phyloP scores from a whole-genome alignment of 352 stramenopile genomes.

The Phytophthora macrochlamydospora region DNA sequence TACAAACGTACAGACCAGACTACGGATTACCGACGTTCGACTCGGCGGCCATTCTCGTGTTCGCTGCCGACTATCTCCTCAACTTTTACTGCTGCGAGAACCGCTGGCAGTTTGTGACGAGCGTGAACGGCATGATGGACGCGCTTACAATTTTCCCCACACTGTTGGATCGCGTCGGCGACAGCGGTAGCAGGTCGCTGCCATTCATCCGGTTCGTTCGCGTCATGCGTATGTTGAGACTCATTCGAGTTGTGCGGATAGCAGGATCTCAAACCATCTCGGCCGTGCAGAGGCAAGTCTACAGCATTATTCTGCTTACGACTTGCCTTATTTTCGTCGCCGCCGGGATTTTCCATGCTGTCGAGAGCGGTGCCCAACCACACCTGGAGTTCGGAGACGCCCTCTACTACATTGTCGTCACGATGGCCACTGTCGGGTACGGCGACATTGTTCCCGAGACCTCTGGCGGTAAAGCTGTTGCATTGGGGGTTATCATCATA shows the following conservation, averaged over 20 bases:
- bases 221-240: slow-evolving; percentile 60
- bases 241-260: slow-evolving; percentile 54
- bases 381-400: slow-evolving; percentile 58
- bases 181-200: slow-evolving; percentile 30
- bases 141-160: slow-evolving; percentile 63
- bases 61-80: slow-evolving; percentile 59
- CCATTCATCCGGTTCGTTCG: slow-evolving; percentile 69
- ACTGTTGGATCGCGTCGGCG: slow-evolving; percentile 39
- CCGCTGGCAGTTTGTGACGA: slow-evolving; percentile 48
- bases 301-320: slow-evolving; percentile 67
- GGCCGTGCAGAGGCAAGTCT: slow-evolving; percentile 69
- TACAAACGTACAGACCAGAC: slow-evolving; percentile 51
- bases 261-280: slow-evolving; percentile 55
- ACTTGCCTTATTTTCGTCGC: slow-evolving; percentile 72
- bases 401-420: slow-evolving; percentile 70
- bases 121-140: slow-evolving; percentile 67
- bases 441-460: slow-evolving; percentile 57
- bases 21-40: slow-evolving; percentile 39
- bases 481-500: slow-evolving; percentile 56
- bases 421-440: slow-evolving; percentile 61
- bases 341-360: slow-evolving; percentile 60
- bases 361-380: slow-evolving; percentile 40
- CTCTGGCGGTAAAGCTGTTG: slow-evolving; percentile 42
- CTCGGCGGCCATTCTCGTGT: slow-evolving; percentile 45
- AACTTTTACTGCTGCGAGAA: slow-evolving; percentile 72